A percentile compares a stretch with the other conserved stretches of the same genome.
Evolutionary conservation across 345 rosid species (phyloP).

Genomic region (Eucalyptus globulus): DNA sequence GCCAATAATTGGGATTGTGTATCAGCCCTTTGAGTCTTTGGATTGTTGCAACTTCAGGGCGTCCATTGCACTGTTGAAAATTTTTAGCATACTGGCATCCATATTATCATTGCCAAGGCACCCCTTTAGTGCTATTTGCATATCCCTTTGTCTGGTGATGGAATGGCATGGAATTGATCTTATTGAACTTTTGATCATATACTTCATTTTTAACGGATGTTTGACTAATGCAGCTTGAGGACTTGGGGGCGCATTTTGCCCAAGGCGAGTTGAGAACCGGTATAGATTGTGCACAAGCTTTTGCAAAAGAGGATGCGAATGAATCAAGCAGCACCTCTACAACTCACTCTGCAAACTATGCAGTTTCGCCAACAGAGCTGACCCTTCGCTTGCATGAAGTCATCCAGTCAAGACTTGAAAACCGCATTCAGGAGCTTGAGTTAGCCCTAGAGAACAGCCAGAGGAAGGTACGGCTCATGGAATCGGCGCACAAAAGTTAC

Average conservation of each 20-base stretch:
- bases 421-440: constrained; percentile 63
- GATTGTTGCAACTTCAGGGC: neutral
- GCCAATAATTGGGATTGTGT: neutral
- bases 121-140: neutral
- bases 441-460: constrained; percentile 62
- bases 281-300: constrained; percentile 5
- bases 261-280: constrained; percentile 47
- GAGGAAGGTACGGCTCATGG: constrained; percentile 42
- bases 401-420: constrained; percentile 54
- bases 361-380: constrained; percentile 69
- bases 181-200: neutral
- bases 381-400: constrained; percentile 63
- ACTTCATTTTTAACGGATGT: neutral
- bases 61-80: neutral
- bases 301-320: constrained; percentile 23
- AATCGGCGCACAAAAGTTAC: constrained; percentile 22
- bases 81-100: neutral
- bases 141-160: neutral
- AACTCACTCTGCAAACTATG: constrained; percentile 36
- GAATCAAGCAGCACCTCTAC: constrained; percentile 49
- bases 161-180: neutral
- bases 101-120: neutral
- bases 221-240: constrained; percentile 43
- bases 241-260: constrained; percentile 42
- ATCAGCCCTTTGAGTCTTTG: neutral